Base-by-base conservation (phyloP, 2,329 filamentous ascomycete species). In the Aspergillus arachidicola region DNA sequence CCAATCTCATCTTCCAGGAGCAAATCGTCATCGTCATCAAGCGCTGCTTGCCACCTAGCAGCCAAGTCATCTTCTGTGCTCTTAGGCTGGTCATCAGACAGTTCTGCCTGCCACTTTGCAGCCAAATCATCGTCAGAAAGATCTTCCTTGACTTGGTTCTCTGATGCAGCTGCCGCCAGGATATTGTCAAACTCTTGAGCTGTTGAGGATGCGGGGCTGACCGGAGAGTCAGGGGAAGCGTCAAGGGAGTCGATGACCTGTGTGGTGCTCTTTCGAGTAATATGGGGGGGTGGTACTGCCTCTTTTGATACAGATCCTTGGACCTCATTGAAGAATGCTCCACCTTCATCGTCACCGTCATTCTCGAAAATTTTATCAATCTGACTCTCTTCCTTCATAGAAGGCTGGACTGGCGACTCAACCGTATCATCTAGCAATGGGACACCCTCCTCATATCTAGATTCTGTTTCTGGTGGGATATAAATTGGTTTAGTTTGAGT, bases 81-180 rank as follows among this genome's bases (percentile, higher is more conserved):
- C 16, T 82, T 92, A 16, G 58, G 51, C 14, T 61, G 55, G 23
- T 70, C 68, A 28, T 68, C 64, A 3, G 63, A 62, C 11, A 97
- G 86, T 50, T 92, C 91, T 54, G 91, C 90, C 67, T 92, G 87
- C 92, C 94, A 97, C 69, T 92, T 89, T 21, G 91, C 91, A 53
- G 91, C 90, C 46, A 95, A 77, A 72, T 94, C 91, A 48, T 89
- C 85, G 7, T 85, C 78, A 2, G 72, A 68, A 19, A 71, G 63
- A 21, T 58, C 61, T 55, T 67, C 63, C 58, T 69, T 70, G 53
- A 63, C 65, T 26, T 53, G 61, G 60, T 68, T 72, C 36, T 63
- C 64, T 10, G 68, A 67, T 2, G 68, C 53, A 10, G 70, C 64
- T 19, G 67, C 69, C 54, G 71, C 69, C 16, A 74, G 46, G 53